phyloP scores from a whole-genome alignment of 768 basidiomycete species.

The Collybia sp. region DNA sequence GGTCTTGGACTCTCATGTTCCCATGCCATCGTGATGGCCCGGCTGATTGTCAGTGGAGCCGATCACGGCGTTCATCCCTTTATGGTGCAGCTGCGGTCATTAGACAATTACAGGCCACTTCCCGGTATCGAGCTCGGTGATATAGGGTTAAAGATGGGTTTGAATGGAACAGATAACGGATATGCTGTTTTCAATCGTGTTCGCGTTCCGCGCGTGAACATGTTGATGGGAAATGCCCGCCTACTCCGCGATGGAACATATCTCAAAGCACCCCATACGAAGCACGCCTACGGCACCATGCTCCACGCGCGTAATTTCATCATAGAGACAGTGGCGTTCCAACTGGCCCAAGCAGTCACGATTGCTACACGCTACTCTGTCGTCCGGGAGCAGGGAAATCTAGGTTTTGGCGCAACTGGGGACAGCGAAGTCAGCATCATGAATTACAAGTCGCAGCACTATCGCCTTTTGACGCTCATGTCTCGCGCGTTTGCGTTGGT shows the following conservation, averaged over 20 bases:
- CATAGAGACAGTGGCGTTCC: slow-evolving; percentile 9
- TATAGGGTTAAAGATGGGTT: too few relatives aligned
- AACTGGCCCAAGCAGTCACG: too few relatives aligned
- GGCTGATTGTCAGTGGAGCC: slow-evolving; percentile 1
- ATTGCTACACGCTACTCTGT: slow-evolving; percentile 20
- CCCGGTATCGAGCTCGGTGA: too few relatives aligned
- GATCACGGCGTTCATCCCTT: slow-evolving; percentile 20
- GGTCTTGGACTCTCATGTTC: too few relatives aligned
- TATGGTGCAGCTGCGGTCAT: slow-evolving; percentile 18
- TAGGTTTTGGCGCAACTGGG: slow-evolving; percentile 9
- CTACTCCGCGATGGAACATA: too few relatives aligned
- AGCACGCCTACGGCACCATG: slow-evolving; percentile 20
- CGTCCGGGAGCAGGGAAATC: slow-evolving; percentile 19
- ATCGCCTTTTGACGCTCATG: slow-evolving; percentile 13
- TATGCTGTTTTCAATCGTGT: too few relatives aligned
- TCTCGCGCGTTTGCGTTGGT: slow-evolving; percentile 14
- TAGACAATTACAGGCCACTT: slow-evolving; percentile 15
- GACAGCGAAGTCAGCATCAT: slow-evolving; percentile 11
- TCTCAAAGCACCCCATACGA: background rate
- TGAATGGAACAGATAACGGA: too few relatives aligned
- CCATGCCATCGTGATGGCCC: too few relatives aligned
- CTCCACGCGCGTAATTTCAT: slow-evolving; percentile 11
- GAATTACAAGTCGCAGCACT: slow-evolving; percentile 17
- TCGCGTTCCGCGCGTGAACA: too few relatives aligned
- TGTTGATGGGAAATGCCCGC: too few relatives aligned